Evolutionary conservation across 2,329 filamentous ascomycete species (phyloP).

Genomic region (Fusarium multiceps): DNA sequence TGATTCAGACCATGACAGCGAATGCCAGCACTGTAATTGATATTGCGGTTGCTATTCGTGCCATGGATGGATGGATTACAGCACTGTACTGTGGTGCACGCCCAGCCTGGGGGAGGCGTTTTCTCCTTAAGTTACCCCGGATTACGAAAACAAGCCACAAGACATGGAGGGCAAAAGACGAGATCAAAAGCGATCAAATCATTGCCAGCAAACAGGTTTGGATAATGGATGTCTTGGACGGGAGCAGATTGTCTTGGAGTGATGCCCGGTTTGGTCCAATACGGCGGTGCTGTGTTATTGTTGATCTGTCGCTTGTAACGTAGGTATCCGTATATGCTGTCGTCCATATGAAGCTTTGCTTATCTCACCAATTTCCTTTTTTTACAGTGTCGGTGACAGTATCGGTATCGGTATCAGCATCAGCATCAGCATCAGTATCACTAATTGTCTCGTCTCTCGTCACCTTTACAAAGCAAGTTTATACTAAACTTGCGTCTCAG

Average conservation of each 20-base stretch:
- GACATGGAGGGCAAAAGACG: not conserved
- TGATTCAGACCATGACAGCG: conserved; percentile 25
- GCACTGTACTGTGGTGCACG: not conserved
- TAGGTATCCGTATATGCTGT: conserved; percentile 11
- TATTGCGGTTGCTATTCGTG: conserved; percentile 23
- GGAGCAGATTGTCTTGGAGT: conserved; percentile 32
- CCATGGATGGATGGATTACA: not conserved
- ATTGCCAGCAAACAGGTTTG: conserved; percentile 23
- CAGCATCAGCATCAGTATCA: not conserved
- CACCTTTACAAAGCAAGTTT: conserved; percentile 24
- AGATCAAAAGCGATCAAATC: conserved; percentile 22
- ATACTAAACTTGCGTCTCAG: not conserved
- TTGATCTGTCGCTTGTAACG: conserved; percentile 22
- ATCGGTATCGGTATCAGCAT: not conserved
- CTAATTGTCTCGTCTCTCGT: conserved; percentile 6
- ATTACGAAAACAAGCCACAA: conserved; percentile 34
- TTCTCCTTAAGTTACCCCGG: conserved; percentile 24
- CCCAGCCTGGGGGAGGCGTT: conserved; percentile 22
- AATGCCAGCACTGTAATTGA: conserved; percentile 28
- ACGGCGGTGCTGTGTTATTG: conserved; percentile 8
- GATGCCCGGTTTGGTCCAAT: conserved; percentile 16
- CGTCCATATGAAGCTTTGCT: conserved; percentile 30
- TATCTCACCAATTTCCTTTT: conserved; percentile 30
- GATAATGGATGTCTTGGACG: conserved; percentile 27
- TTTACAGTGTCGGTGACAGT: not conserved